Evolutionary conservation across 257 asterid species (phyloP).

Genomic region (Gentiana straminea): DNA sequence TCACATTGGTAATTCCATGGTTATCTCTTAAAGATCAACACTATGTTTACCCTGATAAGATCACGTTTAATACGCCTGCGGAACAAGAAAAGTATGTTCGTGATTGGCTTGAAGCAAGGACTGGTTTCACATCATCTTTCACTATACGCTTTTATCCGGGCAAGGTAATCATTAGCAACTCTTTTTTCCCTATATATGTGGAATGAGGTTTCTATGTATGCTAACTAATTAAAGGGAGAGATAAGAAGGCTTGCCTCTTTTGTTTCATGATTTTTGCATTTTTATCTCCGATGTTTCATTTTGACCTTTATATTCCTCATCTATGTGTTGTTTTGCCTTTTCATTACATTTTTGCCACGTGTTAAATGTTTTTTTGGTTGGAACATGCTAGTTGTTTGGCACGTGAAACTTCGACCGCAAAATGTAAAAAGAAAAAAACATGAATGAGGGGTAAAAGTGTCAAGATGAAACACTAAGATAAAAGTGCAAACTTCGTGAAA

Average conservation of each 20-base stretch:
- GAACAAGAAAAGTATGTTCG: slow-evolving; percentile 81
- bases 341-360: too few relatives aligned
- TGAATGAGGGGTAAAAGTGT: too few relatives aligned
- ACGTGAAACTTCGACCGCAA: too few relatives aligned
- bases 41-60: slow-evolving; percentile 65
- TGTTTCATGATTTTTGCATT: too few relatives aligned
- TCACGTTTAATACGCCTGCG: slow-evolving; percentile 52
- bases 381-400: too few relatives aligned
- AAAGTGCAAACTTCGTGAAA: too few relatives aligned
- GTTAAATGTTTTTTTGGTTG: too few relatives aligned
- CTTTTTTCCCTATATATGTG: not conserved
- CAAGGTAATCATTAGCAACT: slow-evolving; percentile 31
- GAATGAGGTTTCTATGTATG: not conserved
- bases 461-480: too few relatives aligned
- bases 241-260: not conserved
- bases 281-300: too few relatives aligned
- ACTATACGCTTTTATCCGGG: slow-evolving; percentile 74
- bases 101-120: slow-evolving; percentile 82
- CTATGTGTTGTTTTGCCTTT: too few relatives aligned
- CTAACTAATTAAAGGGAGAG: not conserved
- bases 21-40: slow-evolving; percentile 66
- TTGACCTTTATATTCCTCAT: too few relatives aligned
- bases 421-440: too few relatives aligned
- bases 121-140: slow-evolving; percentile 47
- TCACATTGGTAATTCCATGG: slow-evolving; percentile 94